phyloP scores from a whole-genome alignment of 164 flowering plant species.

The Hamamelis virginiana region DNA sequence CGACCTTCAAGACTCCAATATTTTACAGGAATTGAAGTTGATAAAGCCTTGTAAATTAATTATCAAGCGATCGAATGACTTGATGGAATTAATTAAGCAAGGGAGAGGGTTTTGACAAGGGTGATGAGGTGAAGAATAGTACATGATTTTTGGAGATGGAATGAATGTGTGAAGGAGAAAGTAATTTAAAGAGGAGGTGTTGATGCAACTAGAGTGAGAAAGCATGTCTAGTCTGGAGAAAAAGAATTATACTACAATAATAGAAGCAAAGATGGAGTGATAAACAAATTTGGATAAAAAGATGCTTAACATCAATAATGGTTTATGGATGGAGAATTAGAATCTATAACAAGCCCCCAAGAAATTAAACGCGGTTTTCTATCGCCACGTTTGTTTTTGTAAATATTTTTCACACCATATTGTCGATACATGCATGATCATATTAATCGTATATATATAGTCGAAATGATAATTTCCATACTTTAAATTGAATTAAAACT shows the following conservation, averaged over 20 bases:
- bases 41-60: too few species aligned
- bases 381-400: conserved; percentile 6
- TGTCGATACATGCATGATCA: too few species aligned
- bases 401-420: too few species aligned
- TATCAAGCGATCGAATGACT: too few species aligned
- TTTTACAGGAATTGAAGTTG: too few species aligned
- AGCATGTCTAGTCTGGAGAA: conserved; percentile 29
- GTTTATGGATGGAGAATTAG: conserved; percentile 52
- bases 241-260: conserved; percentile 40
- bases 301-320: conserved; percentile 65
- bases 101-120: not conserved
- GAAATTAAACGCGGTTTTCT: conserved; percentile 12
- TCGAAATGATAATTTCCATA: too few species aligned
- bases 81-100: not conserved
- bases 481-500: too few species aligned
- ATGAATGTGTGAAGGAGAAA: not conserved
- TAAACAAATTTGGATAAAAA: conserved; percentile 31
- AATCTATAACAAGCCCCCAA: conserved; percentile 29
- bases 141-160: not conserved
- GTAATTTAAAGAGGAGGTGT: conserved; percentile 33
- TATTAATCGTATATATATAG: too few species aligned
- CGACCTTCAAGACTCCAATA: not conserved
- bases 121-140: not conserved
- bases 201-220: conserved; percentile 43
- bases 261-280: conserved; percentile 31